Conservation (phyloP, 495 filamentous ascomycete genomes). For the Aeminium ludgeri region DNA sequence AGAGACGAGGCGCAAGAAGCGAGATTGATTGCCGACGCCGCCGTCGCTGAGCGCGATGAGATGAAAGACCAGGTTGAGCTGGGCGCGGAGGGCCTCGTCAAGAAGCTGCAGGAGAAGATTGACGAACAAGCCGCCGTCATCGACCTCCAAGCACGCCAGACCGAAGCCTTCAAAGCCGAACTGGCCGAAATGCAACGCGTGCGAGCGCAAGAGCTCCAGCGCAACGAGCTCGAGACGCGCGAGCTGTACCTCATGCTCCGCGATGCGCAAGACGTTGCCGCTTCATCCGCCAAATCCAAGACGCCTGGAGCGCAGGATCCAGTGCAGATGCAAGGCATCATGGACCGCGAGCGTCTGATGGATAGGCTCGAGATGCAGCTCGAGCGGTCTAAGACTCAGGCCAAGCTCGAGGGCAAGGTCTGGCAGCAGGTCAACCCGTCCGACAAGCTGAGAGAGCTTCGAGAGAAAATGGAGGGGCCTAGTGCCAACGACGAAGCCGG, state of each 20-base stretch:
- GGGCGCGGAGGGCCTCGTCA: conserved; percentile 84
- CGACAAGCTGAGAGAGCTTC: conserved; percentile 76
- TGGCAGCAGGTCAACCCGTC: conserved; percentile 75
- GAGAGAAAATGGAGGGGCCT: conserved; percentile 79
- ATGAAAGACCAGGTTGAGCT: conserved; percentile 83
- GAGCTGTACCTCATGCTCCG: conserved; percentile 97
- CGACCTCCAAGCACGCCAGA: conserved; percentile 70
- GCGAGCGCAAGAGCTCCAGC: conserved; percentile 79
- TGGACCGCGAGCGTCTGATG: conserved; percentile 85
- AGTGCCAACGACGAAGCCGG: conserved; percentile 28
- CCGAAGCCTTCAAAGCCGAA: conserved; percentile 73
- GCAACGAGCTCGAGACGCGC: conserved; percentile 87
- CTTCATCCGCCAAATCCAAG: conserved; percentile 34
- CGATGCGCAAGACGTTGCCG: conserved; percentile 91
- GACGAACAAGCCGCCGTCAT: conserved; percentile 86
- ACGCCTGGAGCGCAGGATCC: conserved; percentile 34
- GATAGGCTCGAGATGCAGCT: conserved; percentile 83
- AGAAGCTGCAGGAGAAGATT: conserved; percentile 79
- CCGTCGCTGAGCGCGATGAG: conserved; percentile 91
- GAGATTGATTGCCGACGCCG: conserved; percentile 82
- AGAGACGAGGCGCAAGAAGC: conserved; percentile 80
- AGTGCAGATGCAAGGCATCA: conserved; percentile 72
- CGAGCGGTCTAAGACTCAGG: conserved; percentile 93
- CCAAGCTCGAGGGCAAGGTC: conserved; percentile 87
- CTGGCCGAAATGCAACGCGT: conserved; percentile 71